Base-by-base conservation (phyloP, 108 stramenopile species). In the Ochromonas danica region DNA sequence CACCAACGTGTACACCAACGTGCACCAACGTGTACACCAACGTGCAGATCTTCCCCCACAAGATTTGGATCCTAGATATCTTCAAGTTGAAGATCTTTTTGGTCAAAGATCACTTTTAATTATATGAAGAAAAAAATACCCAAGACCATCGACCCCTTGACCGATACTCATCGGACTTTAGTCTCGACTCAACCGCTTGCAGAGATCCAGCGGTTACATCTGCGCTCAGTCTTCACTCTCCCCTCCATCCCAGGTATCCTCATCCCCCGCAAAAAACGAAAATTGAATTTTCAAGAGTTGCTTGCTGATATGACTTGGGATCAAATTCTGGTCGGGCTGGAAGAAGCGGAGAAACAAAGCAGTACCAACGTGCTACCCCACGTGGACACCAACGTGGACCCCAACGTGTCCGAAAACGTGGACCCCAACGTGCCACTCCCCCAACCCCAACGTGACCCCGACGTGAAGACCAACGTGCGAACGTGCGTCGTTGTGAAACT, bases 41-140 rank as follows among this genome's bases (percentile, higher is more conserved):
- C 51, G 51, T 57, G 51, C 51, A 57, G 51, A 57, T 57, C 51
- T 57, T 57, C 51, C 51, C 51, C 51, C 51, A 57, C 51, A 57
- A 57, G 51, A 57, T 57, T 57, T 57, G 51, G 51, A 57, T 57
- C 51, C 51, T 57, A 57, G 51, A 57, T 57, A 57, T 57, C 51
- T 57, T 57, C 51, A 57, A 57, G 51, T 57, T 57, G 51, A 57
- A 57, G 51, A 57, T 57, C 51, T 57, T 57, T 57, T 57, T 57
- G 51, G 51, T 57, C 51, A 57, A 57, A 57, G 51, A 57, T 57
- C 51, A 57, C 51, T 57, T 57, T 57, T 57, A 57, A 57, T 57
- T 57, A 57, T 57, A 57, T 57, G 51, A 57, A 57, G 51, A 57
- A 57, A 57, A 57, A 57, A 57, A 57, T 57, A 57, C 51, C 51